A percentile compares a stretch with the other conserved stretches of the same genome.
Conservation (phyloP, 495 filamentous ascomycete species). For the Cladorrhinum samala region DNA sequence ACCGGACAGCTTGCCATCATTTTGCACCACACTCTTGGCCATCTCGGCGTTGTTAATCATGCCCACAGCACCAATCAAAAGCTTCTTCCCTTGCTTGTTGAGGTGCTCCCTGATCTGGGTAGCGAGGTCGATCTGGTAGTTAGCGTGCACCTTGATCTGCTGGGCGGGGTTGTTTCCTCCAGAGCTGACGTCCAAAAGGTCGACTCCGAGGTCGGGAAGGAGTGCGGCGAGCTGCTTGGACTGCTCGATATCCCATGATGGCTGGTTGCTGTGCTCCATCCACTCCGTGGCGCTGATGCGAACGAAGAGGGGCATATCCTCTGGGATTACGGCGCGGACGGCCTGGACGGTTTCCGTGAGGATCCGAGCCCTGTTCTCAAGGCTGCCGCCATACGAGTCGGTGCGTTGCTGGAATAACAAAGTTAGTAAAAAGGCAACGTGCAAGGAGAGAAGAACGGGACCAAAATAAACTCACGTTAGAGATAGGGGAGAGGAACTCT, state of each 20-base stretch:
- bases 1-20: slow-evolving; percentile 26
- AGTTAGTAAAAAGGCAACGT: slow-evolving; percentile 1
- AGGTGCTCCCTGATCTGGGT: slow-evolving; percentile 52
- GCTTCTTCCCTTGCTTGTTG: slow-evolving; percentile 44
- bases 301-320: slow-evolving; percentile 57
- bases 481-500: slow-evolving; percentile 56
- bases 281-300: slow-evolving; percentile 69
- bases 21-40: slow-evolving; percentile 53
- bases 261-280: slow-evolving; percentile 50
- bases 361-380: slow-evolving; percentile 51
- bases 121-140: slow-evolving; percentile 62
- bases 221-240: slow-evolving; percentile 57
- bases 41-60: slow-evolving; percentile 58
- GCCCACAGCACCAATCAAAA: slow-evolving; percentile 69
- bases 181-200: slow-evolving; percentile 69
- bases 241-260: slow-evolving; percentile 60
- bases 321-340: slow-evolving; percentile 49
- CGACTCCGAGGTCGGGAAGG: slow-evolving; percentile 60
- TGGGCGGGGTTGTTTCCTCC: slow-evolving; percentile 60
- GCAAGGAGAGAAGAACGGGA: background rate
- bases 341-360: slow-evolving; percentile 42
- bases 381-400: slow-evolving; percentile 52
- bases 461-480: slow-evolving; percentile 40
- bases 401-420: slow-evolving; percentile 34
- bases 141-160: slow-evolving; percentile 47